Evolutionary conservation across 2,329 filamentous ascomycete genomes (phyloP), one percentile per base, ranked within the genome.

Genomic region (Iodosphaeria phyllophila): DNA sequence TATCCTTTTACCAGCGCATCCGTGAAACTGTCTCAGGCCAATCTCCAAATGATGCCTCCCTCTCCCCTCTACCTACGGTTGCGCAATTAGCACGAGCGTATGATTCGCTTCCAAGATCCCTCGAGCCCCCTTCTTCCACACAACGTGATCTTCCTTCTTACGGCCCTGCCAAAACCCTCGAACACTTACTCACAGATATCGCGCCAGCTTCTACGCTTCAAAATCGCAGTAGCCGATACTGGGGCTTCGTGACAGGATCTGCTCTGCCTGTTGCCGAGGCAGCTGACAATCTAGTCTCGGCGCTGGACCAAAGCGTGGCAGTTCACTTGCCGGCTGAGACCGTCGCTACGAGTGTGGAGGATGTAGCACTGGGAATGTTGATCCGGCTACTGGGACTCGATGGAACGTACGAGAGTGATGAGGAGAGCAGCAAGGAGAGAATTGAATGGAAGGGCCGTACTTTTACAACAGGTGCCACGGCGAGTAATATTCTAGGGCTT

Each of bases 161-260:
- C 4, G 52, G 41, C 24, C 40, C 29, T 29, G 29, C 38, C 2
- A 39, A 39, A 5, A 47, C 52, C 4, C 32, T 56, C 10, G 24
- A 40, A 8, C 62, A 69, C 41, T 51, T 68, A 18, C 36, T 53
- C 7, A 16, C 35, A 6, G 46, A 53, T 30, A 49, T 68, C 28
- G 48, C 63, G 20, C 62, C 64, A 2, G 75, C 62, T 1, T 60
- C 89, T 30, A 82, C 74, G 37, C 63, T 58, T 10, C 64, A 69
- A 39, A 72, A 68, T 35, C 59, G 64, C 20, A 69, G 64, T 21
- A 48, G 68, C 8, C 67, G 70, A 27, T 92, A 91, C 56, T 91
- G 80, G 46, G 84, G 82, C 30, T 92, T 93, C 44, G 76, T 93
- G 5, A 92, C 74, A 0, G 86, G 86, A 22, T 77, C 80, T 9